Evolutionary conservation across 208 protist species (phyloP), one percentile per base, ranked within the genome.

Genomic region (Leishmania gerbilli): DNA sequence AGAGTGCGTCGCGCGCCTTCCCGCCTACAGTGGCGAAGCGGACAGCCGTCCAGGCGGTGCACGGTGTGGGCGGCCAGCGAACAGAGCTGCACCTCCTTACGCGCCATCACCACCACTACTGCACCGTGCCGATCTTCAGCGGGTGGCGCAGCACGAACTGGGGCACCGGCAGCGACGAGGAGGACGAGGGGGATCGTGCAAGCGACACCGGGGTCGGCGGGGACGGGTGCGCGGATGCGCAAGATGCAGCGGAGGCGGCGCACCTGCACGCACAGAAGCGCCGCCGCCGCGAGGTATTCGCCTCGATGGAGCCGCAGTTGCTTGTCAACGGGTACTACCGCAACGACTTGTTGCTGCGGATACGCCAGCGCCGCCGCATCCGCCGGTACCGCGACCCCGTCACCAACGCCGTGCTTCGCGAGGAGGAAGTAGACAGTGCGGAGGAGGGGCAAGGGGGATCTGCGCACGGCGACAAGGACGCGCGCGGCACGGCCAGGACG

Each of bases 321-420:
- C 77, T 96, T 31, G 49, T 95, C 13, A 78, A 92, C 13, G 90
- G 88, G 8, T 95, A 91, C 75, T 93, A 89, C 71, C 87, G 94
- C 49, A 97, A 97, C 76, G 94, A 97, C 79, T 45, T 93, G 31
- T 80, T 97, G 34, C 49, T 96, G 65, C 85, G 89, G 27, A 89
- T 97, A 64, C 89, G 80, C 58, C 79, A 85, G 42, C 83, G 77
- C 19, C 80, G 84, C 7, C 83, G 83, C 34, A 67, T 95, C 34
- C 88, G 90, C 13, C 90, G 91, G 31, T 79, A 84, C 47, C 91
- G 90, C 68, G 83, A 93, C 65, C 65, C 74, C 3, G 69, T 45
- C 53, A 95, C 91, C 2, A 92, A 93, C 27, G 84, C 80, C 27
- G 74, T 97, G 19, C 71, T 94, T 62, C 71, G 80, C 24, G 88